phyloP scores from a whole-genome alignment of 257 asterid species.

The Fraxinus cuspidata region DNA sequence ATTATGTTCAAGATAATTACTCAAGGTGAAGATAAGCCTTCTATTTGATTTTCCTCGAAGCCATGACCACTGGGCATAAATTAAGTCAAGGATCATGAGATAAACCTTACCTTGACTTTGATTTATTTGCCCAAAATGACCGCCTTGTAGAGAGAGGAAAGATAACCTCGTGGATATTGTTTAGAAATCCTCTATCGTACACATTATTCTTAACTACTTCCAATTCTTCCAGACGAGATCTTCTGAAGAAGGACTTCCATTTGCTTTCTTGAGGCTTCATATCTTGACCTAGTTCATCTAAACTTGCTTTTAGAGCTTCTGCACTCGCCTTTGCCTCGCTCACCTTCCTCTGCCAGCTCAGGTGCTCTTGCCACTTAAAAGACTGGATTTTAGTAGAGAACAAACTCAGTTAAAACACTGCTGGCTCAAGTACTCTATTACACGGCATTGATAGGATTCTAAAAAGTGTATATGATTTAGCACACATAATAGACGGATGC shows the following conservation, averaged over 20 bases:
- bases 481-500: neutral
- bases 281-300: conserved; percentile 58
- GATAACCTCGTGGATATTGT: conserved; percentile 58
- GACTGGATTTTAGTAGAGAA: conserved; percentile 48
- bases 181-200: conserved; percentile 68
- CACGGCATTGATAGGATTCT: neutral
- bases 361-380: conserved; percentile 89
- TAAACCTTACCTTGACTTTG: conserved; percentile 56
- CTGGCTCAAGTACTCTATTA: neutral
- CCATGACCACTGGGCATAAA: conserved; percentile 19
- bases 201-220: conserved; percentile 64
- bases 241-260: conserved; percentile 72
- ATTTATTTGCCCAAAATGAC: conserved; percentile 51
- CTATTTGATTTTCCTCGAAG: conserved; percentile 14
- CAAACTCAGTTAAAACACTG: neutral
- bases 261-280: conserved; percentile 62
- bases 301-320: conserved; percentile 74
- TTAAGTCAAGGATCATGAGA: conserved; percentile 18
- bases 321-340: conserved; percentile 88
- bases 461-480: neutral
- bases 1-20: neutral
- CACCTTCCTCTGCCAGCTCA: conserved; percentile 81
- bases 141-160: conserved; percentile 76
- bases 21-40: conserved; percentile 2
- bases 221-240: conserved; percentile 71